Percentiles rank a stretch among this genome's conserved stretches.
These are phyloP conservation scores for Phaeosphaeria sp. DNA, from an alignment of 2,329 filamentous ascomycete species.

Conservation along the genomic window DNA sequence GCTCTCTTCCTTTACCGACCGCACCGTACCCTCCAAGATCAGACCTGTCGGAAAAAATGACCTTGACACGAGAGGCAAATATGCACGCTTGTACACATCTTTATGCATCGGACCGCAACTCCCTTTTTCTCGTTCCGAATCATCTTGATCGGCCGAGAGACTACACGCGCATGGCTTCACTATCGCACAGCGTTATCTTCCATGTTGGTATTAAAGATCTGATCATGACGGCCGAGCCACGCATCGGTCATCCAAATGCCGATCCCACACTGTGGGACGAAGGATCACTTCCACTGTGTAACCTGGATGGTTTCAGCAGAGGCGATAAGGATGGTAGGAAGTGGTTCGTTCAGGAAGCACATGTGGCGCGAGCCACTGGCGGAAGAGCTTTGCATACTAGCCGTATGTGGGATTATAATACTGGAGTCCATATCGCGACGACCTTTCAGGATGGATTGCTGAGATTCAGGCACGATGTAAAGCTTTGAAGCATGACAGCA, in stretches of 20 bases:
- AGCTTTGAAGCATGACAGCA: neutral
- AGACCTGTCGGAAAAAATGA: neutral
- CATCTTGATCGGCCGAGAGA: slow-evolving; percentile 41
- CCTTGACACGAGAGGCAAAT: slow-evolving; percentile 50
- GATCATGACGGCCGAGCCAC: slow-evolving; percentile 6
- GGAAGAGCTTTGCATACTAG: slow-evolving; percentile 37
- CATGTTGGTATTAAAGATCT: slow-evolving; percentile 35
- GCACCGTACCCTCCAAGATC: slow-evolving; percentile 26
- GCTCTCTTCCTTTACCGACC: slow-evolving; percentile 40
- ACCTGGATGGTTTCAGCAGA: slow-evolving; percentile 16
- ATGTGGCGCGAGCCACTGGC: slow-evolving; percentile 29
- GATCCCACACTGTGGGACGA: slow-evolving; percentile 34
- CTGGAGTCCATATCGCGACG: slow-evolving; percentile 40
- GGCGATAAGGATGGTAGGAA: slow-evolving; percentile 34
- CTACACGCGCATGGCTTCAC: slow-evolving; percentile 38
- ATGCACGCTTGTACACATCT: slow-evolving; percentile 65
- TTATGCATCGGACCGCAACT: slow-evolving; percentile 64
- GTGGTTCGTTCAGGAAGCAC: slow-evolving; percentile 44
- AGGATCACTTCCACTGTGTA: slow-evolving; percentile 28
- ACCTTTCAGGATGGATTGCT: slow-evolving; percentile 44
- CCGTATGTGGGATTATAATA: slow-evolving; percentile 40
- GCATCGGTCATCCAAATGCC: slow-evolving; percentile 17
- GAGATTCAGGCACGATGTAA: slow-evolving; percentile 20
- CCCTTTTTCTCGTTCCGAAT: slow-evolving; percentile 59
- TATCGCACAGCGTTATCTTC: slow-evolving; percentile 44